Percentiles rank a stretch among this genome's conserved stretches.
These are phyloP conservation scores for Coemansia pectinata DNA, from an alignment of 192 early-diverging fungal species.

Conservation along the genomic window DNA sequence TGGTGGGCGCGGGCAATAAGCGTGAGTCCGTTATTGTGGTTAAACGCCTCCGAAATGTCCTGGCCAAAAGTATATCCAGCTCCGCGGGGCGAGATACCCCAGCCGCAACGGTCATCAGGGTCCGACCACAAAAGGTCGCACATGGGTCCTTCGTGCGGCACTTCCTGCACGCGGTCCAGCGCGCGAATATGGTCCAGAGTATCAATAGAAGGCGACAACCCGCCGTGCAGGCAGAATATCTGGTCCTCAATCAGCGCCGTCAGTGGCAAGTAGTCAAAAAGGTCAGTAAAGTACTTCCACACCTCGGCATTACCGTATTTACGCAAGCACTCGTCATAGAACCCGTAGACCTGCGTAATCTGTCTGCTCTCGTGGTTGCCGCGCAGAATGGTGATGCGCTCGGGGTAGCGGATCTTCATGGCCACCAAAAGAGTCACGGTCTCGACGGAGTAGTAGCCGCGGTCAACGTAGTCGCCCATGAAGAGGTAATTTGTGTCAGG, in stretches of 20 bases:
- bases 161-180: slow-evolving; percentile 93
- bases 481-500: slow-evolving; percentile 99
- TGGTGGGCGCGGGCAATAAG: slow-evolving; percentile 96
- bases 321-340: slow-evolving; percentile 98
- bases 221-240: slow-evolving; percentile 99
- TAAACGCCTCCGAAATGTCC: slow-evolving; percentile 83
- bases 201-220: slow-evolving; percentile 91
- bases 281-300: slow-evolving; percentile 96
- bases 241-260: slow-evolving; percentile 96
- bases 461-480: slow-evolving; percentile 99
- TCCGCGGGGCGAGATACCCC: slow-evolving; percentile 85
- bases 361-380: slow-evolving; percentile 99
- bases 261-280: slow-evolving; percentile 96
- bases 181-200: slow-evolving; percentile 96
- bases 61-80: slow-evolving; percentile 89
- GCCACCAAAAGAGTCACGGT: slow-evolving; percentile 94
- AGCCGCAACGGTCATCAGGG: slow-evolving; percentile 83
- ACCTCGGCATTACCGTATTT: slow-evolving; percentile 99
- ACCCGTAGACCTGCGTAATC: slow-evolving; percentile 99
- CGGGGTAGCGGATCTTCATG: slow-evolving; percentile 90
- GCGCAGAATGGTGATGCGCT: slow-evolving; percentile 92
- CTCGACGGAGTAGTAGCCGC: slow-evolving; percentile 98
- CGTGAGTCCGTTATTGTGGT: slow-evolving; percentile 96
- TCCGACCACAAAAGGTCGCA: slow-evolving; percentile 89
- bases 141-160: slow-evolving; percentile 87